Percentiles rank a stretch among this genome's conserved stretches.
phyloP scores from a whole-genome alignment of 2,329 filamentous ascomycete genomes.

The Phialocephala subalpina region DNA sequence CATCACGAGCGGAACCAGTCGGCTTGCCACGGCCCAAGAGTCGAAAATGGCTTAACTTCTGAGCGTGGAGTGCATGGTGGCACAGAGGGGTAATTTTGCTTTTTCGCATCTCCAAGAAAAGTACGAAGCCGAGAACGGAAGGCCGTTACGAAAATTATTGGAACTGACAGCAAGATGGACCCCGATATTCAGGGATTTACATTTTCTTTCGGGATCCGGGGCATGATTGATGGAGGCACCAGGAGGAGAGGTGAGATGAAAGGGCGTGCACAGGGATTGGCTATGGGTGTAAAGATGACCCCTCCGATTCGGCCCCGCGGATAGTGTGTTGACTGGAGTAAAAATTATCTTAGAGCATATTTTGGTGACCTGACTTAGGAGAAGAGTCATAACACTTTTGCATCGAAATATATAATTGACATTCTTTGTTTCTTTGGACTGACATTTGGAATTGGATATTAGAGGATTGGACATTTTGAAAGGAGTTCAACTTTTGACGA shows the following conservation, averaged over 20 bases:
- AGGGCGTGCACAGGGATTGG: slow-evolving; percentile 13
- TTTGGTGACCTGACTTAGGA: background rate
- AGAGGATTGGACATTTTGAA: background rate
- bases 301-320: slow-evolving; percentile 9
- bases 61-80: background rate
- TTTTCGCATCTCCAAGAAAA: background rate
- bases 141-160: background rate
- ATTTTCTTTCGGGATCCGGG: no score
- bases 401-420: background rate
- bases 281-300: background rate
- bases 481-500: background rate
- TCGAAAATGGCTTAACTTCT: background rate
- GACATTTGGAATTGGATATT: background rate
- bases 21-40: background rate
- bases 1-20: background rate
- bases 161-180: background rate
- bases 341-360: slow-evolving; percentile 13
- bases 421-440: slow-evolving; percentile 1
- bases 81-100: slow-evolving; percentile 2
- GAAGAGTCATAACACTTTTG: slow-evolving; percentile 8
- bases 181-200: background rate
- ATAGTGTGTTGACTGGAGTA: slow-evolving; percentile 6
- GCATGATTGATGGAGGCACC: no score
- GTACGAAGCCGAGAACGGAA: background rate
- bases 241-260: background rate